phyloP scores from a whole-genome alignment of 805 yeast species.

The Pichia heedii region DNA sequence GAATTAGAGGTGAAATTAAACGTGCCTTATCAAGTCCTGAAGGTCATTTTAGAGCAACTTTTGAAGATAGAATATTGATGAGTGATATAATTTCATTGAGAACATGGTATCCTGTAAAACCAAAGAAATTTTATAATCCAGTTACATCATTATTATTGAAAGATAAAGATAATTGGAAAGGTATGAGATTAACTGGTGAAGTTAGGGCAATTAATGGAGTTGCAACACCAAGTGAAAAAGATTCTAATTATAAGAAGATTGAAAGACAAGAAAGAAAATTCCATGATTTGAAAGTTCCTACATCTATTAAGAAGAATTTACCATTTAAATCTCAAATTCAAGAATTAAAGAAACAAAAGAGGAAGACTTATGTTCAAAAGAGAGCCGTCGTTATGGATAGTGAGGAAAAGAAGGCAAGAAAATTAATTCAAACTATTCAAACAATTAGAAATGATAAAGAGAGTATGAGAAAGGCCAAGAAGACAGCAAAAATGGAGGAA shows the following conservation, averaged over 20 bases:
- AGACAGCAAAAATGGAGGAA: conserved; percentile 65
- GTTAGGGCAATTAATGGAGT: conserved; percentile 70
- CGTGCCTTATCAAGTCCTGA: conserved; percentile 91
- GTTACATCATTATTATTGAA: conserved; percentile 78
- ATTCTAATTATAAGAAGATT: conserved; percentile 53
- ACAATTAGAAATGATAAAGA: conserved; percentile 84
- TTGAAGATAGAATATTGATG: conserved; percentile 89
- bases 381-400: conserved; percentile 92
- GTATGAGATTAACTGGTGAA: conserved; percentile 92
- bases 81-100: conserved; percentile 84
- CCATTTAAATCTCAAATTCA: conserved; percentile 92
- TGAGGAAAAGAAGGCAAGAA: conserved; percentile 88
- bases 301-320: conserved; percentile 58
- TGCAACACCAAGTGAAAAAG: conserved; percentile 44
- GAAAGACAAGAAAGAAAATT: conserved; percentile 80
- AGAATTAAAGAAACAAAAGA: conserved; percentile 79
- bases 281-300: conserved; percentile 84
- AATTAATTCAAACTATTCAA: conserved; percentile 76
- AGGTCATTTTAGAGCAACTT: conserved; percentile 92
- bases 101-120: conserved; percentile 94
- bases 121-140: conserved; percentile 89
- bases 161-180: conserved; percentile 85
- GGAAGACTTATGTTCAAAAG: conserved; percentile 70
- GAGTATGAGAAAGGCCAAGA: conserved; percentile 61
- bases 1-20: conserved; percentile 95